phyloP scores from a whole-genome alignment of 495 filamentous ascomycete species.

The Penicillium turbatum region DNA sequence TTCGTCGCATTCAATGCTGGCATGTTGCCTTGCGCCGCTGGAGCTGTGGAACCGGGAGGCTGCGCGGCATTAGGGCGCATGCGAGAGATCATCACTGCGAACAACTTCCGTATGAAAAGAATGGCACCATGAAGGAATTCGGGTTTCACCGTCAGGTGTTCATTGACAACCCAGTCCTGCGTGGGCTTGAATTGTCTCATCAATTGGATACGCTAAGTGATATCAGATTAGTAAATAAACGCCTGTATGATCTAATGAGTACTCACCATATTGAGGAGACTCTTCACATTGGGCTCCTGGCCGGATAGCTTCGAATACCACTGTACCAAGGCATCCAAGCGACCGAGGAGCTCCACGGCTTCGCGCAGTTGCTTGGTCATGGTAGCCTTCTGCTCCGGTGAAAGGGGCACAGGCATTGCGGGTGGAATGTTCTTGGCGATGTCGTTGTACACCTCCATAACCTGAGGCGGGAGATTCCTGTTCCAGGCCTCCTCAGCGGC shows the following conservation, averaged over 20 bases:
- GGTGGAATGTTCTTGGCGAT: conserved; percentile 32
- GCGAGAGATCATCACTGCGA: conserved; percentile 38
- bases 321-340: conserved; percentile 42
- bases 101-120: conserved; percentile 42
- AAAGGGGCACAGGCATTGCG: conserved; percentile 29
- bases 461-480: conserved; percentile 31
- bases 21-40: conserved; percentile 32
- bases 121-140: conserved; percentile 51
- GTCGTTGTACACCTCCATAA: conserved; percentile 39
- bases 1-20: conserved; percentile 61
- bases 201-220: conserved; percentile 50
- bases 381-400: conserved; percentile 40
- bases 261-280: conserved; percentile 43
- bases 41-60: conserved; percentile 19
- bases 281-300: conserved; percentile 42
- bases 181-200: conserved; percentile 55
- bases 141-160: conserved; percentile 54
- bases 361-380: conserved; percentile 48
- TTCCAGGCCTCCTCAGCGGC: conserved; percentile 40
- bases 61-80: conserved; percentile 30
- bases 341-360: conserved; percentile 36
- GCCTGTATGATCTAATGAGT: neutral
- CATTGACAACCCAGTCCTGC: conserved; percentile 47
- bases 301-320: conserved; percentile 33
- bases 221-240: conserved; percentile 20